phyloP scores from a whole-genome alignment of 2,329 filamentous ascomycete genomes.

The Pseudopithomyces chartarum region DNA sequence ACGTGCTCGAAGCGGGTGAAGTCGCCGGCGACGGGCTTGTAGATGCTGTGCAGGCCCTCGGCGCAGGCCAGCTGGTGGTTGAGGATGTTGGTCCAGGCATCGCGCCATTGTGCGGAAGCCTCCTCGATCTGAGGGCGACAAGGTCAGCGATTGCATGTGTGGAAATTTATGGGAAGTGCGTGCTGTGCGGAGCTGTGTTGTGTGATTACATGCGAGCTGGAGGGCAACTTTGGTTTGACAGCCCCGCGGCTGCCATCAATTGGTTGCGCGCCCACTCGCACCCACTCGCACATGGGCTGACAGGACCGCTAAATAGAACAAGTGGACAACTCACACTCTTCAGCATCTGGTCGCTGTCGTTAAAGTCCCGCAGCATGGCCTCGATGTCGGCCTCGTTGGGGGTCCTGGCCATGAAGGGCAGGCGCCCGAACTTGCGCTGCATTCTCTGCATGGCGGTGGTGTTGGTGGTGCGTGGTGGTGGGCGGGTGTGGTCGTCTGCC shows the following conservation, averaged over 20 bases:
- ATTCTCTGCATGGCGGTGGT: conserved; percentile 67
- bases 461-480: too few species aligned
- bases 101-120: conserved; percentile 75
- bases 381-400: conserved; percentile 79
- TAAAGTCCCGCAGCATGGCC: conserved; percentile 76
- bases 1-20: conserved; percentile 53
- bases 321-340: conserved; percentile 64
- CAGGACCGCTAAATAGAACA: too few species aligned
- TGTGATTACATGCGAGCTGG: background rate
- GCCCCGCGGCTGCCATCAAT: conserved; percentile 20
- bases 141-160: background rate
- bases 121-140: conserved; percentile 68
- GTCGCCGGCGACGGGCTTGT: conserved; percentile 73
- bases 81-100: conserved; percentile 76
- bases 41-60: conserved; percentile 72
- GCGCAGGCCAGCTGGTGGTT: conserved; percentile 69
- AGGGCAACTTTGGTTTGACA: too few species aligned
- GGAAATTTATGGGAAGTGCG: background rate
- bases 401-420: conserved; percentile 65
- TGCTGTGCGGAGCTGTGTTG: background rate
- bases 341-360: conserved; percentile 77
- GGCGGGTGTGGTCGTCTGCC: too few species aligned
- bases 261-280: conserved; percentile 9
- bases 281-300: conserved; percentile 1
- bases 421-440: conserved; percentile 73